Evolutionary conservation across 2,329 filamentous ascomycete species (phyloP).

Genomic region (Colletotrichum agaves): DNA sequence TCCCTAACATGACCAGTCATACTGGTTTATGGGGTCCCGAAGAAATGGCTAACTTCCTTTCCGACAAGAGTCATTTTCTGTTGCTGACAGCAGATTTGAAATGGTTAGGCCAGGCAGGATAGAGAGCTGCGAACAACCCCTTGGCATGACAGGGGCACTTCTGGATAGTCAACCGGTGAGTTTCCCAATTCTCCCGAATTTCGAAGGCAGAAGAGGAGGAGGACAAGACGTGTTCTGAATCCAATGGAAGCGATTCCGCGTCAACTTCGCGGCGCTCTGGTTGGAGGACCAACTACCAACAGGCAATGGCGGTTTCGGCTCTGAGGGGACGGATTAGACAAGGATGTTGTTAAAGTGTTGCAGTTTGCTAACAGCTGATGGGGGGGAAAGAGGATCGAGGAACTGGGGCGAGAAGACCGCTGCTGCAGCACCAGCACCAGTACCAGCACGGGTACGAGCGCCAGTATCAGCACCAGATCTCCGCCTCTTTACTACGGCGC

Average conservation of each 20-base stretch:
- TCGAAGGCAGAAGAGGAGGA: background rate
- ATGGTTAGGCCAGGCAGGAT: conserved; percentile 39
- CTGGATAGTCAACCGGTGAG: conserved; percentile 39
- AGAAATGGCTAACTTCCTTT: conserved; percentile 3
- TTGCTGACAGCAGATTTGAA: conserved; percentile 40
- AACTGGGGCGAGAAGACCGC: conserved; percentile 32
- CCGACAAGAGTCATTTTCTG: conserved; percentile 22
- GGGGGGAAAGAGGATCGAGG: conserved; percentile 35
- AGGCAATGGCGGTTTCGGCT: background rate
- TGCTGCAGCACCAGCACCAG: conserved; percentile 37
- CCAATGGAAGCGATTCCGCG: background rate
- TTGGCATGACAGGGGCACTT: conserved; percentile 46
- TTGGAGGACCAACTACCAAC: background rate
- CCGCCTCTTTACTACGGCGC: conserved; percentile 43
- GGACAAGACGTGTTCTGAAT: background rate
- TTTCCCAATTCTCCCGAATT: conserved; percentile 2
- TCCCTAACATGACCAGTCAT: conserved; percentile 8
- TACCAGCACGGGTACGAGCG: conserved; percentile 26
- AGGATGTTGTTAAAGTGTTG: conserved; percentile 13
- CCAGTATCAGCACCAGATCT: conserved; percentile 44
- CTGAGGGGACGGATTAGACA: background rate
- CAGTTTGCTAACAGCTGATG: conserved; percentile 22
- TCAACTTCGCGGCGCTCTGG: background rate
- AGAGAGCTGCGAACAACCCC: conserved; percentile 34
- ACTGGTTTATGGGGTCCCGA: conserved; percentile 1